Conservation (phyloP, 1,284 basidiomycete genomes). For the Microbotryum saponariae region DNA sequence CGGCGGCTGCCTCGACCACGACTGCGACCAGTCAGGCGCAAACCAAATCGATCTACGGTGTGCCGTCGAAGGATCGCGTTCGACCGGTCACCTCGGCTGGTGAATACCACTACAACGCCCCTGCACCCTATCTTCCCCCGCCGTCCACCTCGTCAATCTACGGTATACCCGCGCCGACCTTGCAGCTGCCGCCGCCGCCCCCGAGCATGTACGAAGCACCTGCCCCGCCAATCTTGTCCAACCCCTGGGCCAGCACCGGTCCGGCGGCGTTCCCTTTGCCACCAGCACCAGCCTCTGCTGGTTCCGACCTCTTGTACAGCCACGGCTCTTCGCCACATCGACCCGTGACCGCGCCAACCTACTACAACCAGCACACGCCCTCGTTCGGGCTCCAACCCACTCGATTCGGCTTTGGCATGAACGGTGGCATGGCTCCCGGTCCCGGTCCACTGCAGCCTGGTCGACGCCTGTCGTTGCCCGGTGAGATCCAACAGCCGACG, state of each 20-base stretch:
- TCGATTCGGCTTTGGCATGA: not conserved
- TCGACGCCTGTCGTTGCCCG: not conserved
- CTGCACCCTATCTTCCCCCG: constrained; percentile 18
- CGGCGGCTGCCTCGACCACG: not conserved
- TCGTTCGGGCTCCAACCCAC: constrained; percentile 3
- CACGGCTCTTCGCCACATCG: constrained; percentile 1
- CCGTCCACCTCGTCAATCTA: constrained; percentile 6
- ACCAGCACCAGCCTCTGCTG: not conserved
- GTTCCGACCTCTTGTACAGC: not conserved
- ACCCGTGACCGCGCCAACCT: constrained; percentile 11
- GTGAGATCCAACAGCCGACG: not conserved
- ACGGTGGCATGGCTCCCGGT: not conserved
- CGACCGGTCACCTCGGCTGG: constrained; percentile 30
- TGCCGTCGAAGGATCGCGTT: constrained; percentile 7
- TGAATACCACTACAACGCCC: constrained; percentile 23
- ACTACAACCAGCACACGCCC: constrained; percentile 2
- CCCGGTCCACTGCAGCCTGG: not conserved
- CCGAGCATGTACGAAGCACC: not conserved
- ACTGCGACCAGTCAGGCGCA: not conserved
- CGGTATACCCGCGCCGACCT: not conserved
- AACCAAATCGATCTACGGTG: not conserved
- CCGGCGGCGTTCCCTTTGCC: not conserved
- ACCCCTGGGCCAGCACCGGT: not conserved
- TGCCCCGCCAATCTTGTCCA: not conserved
- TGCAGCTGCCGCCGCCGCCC: not conserved